These are phyloP conservation scores for Tarenaya hassleriana DNA, from an alignment of 345 rosid genomes.

Conservation along the genomic window DNA sequence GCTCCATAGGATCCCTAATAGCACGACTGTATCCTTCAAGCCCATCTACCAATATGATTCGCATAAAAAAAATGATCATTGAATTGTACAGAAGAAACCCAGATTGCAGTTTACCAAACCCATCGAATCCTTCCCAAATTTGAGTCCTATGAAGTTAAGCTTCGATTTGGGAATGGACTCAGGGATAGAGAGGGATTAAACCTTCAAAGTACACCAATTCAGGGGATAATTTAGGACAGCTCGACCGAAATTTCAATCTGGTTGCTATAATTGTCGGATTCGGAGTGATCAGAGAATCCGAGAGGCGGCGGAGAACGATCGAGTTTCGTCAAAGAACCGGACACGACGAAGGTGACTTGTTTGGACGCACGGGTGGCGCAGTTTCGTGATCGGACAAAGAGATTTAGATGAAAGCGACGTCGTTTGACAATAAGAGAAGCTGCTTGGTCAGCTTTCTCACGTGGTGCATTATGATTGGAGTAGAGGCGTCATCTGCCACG, in stretches of 20 bases:
- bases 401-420: slow-evolving; percentile 26
- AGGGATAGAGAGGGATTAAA: slow-evolving; percentile 11
- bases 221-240: not conserved
- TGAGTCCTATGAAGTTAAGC: slow-evolving; percentile 13
- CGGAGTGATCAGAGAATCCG: slow-evolving; percentile 22
- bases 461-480: slow-evolving; percentile 19
- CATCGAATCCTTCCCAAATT: not conserved
- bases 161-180: not conserved
- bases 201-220: slow-evolving; percentile 16
- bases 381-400: slow-evolving; percentile 27
- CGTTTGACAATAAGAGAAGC: slow-evolving; percentile 1
- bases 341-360: slow-evolving; percentile 16
- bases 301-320: not conserved
- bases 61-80: not conserved
- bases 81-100: not conserved
- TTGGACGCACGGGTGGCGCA: slow-evolving; percentile 26
- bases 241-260: slow-evolving; percentile 13
- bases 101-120: slow-evolving; percentile 4
- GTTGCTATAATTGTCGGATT: not conserved
- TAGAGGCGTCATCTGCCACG: slow-evolving; percentile 9
- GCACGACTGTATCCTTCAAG: slow-evolving; percentile 25
- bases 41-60: slow-evolving; percentile 15
- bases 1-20: slow-evolving; percentile 32
- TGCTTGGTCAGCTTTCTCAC: slow-evolving; percentile 24
- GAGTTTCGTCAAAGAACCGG: slow-evolving; percentile 20